Base-by-base conservation (phyloP, 495 filamentous ascomycete species). In the Hypoxylon crocopeplum region DNA sequence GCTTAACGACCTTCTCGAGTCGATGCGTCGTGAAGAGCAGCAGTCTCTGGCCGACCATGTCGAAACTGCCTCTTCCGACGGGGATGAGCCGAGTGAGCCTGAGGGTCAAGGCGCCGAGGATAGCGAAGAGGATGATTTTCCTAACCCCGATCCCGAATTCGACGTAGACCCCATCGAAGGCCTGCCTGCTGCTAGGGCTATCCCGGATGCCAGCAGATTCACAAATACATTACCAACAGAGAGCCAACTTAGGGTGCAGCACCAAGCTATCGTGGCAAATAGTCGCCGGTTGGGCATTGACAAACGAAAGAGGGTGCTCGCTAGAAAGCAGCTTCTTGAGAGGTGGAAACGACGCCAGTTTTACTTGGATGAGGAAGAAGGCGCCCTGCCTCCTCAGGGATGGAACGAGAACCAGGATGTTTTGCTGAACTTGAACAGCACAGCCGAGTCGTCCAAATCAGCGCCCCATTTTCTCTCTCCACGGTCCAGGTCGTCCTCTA, bases 311-410 rank as follows among this genome's bases (percentile, higher is more conserved):
- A 62, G 63, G 21, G 38, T 62, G 0, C 57, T 65, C n/a, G 76
- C 75, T 3, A 72, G 78, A 16, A 77, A 77, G 41, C 84, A 82
- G 41, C 77, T 89, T 13, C 79, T 87, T 56, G 86, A 93, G 49
- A 84, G 89, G 40, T 90, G 88, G 87, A 82, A 82, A 57, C 78
- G 85, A 44, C 77, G 90, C 45, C 84, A 84, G 21, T 93, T 93
- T 62, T 93, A 93, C 62, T 79, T 88, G 16, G 90, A 93, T 36
- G 88, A 91, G 66, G 89, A 91, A 73, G 89, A 92, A 67, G 88
- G 88, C 8, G 81, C 81, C 5, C 66, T 74, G 7, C 77, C 83
- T 2, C 88, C 89, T 5, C 78, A 80, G n/a, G 86, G 83, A 20
- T 88, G 84, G 71, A 74, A 83, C 29, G 82, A 83, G n/a, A 81